A percentile compares a stretch with the other conserved stretches of the same genome.
phyloP scores from a whole-genome alignment of 768 basidiomycete genomes.

The Phanerochaete carnosa region DNA sequence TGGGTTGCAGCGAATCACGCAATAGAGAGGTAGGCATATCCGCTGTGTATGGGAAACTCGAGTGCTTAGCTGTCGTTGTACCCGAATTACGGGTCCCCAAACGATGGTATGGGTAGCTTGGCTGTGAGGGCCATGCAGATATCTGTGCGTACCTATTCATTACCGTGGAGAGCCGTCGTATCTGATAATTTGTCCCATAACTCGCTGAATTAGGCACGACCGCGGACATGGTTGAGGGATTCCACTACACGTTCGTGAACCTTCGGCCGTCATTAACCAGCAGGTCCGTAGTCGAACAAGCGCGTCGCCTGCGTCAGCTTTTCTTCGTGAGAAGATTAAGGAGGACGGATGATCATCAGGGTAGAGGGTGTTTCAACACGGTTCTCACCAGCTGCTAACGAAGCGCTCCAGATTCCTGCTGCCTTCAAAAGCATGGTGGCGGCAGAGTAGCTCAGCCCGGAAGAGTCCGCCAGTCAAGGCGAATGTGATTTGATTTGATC shows the following conservation, averaged over 20 bases:
- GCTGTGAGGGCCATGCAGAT: constrained; percentile 18
- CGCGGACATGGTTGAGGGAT: constrained; percentile 43
- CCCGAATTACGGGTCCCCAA: neutral
- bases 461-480: constrained; percentile 39
- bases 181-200: constrained; percentile 27
- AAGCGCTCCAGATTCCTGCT: constrained; percentile 46
- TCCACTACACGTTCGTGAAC: constrained; percentile 51
- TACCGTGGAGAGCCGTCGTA: neutral
- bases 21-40: constrained; percentile 16
- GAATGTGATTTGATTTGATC: constrained; percentile 51
- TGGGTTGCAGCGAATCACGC: constrained; percentile 32
- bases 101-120: constrained; percentile 3
- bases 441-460: constrained; percentile 34
- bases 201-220: constrained; percentile 47
- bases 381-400: neutral
- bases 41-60: constrained; percentile 13
- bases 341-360: constrained; percentile 42
- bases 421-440: constrained; percentile 53
- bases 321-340: constrained; percentile 40
- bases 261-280: constrained; percentile 32
- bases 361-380: constrained; percentile 32
- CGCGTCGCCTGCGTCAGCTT: constrained; percentile 35
- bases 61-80: neutral
- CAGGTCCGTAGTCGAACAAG: constrained; percentile 38
- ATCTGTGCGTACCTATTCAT: constrained; percentile 26